Evolutionary conservation across 129 eudicot genomes (phyloP), one percentile per base, ranked within the genome.

Genomic region (Gnaphalium uliginosum): DNA sequence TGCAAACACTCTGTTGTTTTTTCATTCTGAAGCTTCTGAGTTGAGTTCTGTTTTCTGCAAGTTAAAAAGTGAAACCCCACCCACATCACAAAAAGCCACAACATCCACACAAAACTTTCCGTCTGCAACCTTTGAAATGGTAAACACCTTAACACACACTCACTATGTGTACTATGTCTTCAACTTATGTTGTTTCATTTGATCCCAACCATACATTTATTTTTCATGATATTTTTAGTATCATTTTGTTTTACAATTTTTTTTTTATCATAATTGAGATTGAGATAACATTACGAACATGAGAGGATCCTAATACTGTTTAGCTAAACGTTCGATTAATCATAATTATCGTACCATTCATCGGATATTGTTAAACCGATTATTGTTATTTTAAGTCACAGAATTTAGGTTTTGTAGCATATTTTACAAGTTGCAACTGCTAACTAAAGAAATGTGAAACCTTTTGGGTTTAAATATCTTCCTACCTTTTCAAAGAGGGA

Each of bases 101-200:
- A 73, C 79, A 76, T 78, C 80, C 83, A 74, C 86, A 79, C 78
- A 79, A 71, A 79, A 71, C 87, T 76, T 63, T 71, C 76, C 73
- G 80, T 74, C 79, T 84, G 84, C 84, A 75, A 84, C 76, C 79
- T 84, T 84, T 79, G 84, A 83, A 83, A 79, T 79, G 71, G 83
- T 74, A 79, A 79, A 80, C 53, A 75, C 74, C 71, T 5, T 22
- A 51, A 46, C 73, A 53, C 80, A 43, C 72, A 61, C 76, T 11
- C 65, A 81, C 72, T 69, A 5, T 75, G 84, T 75, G 81, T 80
- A 80, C 83, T 80, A 50, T 61, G 30, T 73, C 27, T 66, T 72
- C 39, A 25, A 62, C 21, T 71, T 79, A 21, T 41, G 61, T 33
- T 21, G 29, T 71, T 78, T 57, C 18, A 67, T 76, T 76, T 59